phyloP scores from a whole-genome alignment of 768 basidiomycete species.

The Boletus pseudopeckii region DNA sequence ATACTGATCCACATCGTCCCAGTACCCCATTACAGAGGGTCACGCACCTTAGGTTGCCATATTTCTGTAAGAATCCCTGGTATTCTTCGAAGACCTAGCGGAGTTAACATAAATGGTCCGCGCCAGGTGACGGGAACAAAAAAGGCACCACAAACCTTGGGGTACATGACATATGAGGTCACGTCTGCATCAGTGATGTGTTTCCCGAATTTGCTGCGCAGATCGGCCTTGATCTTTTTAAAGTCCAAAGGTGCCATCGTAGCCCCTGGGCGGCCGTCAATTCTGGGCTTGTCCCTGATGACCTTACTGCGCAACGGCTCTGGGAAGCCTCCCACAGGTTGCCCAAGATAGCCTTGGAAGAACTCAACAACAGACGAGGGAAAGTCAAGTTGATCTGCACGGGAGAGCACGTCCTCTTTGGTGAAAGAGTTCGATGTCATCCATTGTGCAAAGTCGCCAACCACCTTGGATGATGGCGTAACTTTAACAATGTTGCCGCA shows the following conservation, averaged over 20 bases:
- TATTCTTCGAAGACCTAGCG: conserved; percentile 93
- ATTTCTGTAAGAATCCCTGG: conserved; percentile 91
- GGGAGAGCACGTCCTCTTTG: conserved; percentile 80
- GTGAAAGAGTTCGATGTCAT: conserved; percentile 94
- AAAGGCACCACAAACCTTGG: conserved; percentile 60
- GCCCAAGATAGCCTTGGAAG: conserved; percentile 99
- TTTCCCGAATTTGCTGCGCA: conserved; percentile 92
- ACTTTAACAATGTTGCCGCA: conserved; percentile 99
- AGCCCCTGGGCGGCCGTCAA: conserved; percentile 90
- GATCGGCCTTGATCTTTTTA: conserved; percentile 91
- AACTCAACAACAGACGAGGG: conserved; percentile 96
- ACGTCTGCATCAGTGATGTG: conserved; percentile 94
- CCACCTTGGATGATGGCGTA: conserved; percentile 97
- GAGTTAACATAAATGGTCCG: conserved; percentile 12
- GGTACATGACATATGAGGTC: conserved; percentile 96
- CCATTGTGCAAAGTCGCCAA: conserved; percentile 99
- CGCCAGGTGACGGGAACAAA: conserved; percentile 1
- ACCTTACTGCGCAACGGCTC: conserved; percentile 89
- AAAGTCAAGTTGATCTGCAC: conserved; percentile 92
- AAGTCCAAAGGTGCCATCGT: conserved; percentile 88
- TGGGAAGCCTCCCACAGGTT: conserved; percentile 98
- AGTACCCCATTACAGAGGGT: conserved; percentile 1
- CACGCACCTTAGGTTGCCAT: conserved; percentile 85
- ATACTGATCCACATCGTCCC: conserved; percentile 13
- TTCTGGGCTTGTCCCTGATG: conserved; percentile 90